Conservation (phyloP, 192 early-diverging fungal genomes). For the Backusella liffmaniae region DNA sequence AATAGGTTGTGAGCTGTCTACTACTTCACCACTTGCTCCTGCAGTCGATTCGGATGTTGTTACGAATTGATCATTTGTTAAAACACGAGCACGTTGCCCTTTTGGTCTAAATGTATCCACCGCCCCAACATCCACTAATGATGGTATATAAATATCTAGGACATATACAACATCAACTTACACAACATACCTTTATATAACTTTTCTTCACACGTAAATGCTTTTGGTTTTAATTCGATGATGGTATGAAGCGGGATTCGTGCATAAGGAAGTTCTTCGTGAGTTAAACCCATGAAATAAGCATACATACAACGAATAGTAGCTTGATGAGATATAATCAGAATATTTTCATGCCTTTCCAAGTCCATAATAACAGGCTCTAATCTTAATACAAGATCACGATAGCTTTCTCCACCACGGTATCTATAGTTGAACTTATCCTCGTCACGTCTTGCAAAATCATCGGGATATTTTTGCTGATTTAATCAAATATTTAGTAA, state of each 20-base stretch:
- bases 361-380: slow-evolving; percentile 99
- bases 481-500: background rate
- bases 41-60: background rate
- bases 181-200: slow-evolving; percentile 59
- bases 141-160: background rate
- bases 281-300: slow-evolving; percentile 91
- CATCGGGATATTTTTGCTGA: slow-evolving; percentile 80
- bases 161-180: background rate
- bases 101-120: slow-evolving; percentile 93
- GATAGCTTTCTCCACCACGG: slow-evolving; percentile 83
- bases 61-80: background rate
- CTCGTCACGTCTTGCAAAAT: slow-evolving; percentile 87
- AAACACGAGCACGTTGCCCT: slow-evolving; percentile 30
- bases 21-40: slow-evolving; percentile 35
- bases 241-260: slow-evolving; percentile 97
- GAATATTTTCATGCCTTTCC: slow-evolving; percentile 90
- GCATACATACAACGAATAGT: slow-evolving; percentile 96
- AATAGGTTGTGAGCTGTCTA: slow-evolving; percentile 26
- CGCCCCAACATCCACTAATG: slow-evolving; percentile 83
- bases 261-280: slow-evolving; percentile 94
- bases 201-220: slow-evolving; percentile 92
- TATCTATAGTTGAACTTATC: slow-evolving; percentile 95
- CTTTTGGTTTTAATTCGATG: slow-evolving; percentile 93
- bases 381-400: slow-evolving; percentile 89
- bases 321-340: slow-evolving; percentile 97